These are phyloP conservation scores for Neurospora terricola DNA, from an alignment of 495 filamentous ascomycete genomes.

Conservation along the genomic window DNA sequence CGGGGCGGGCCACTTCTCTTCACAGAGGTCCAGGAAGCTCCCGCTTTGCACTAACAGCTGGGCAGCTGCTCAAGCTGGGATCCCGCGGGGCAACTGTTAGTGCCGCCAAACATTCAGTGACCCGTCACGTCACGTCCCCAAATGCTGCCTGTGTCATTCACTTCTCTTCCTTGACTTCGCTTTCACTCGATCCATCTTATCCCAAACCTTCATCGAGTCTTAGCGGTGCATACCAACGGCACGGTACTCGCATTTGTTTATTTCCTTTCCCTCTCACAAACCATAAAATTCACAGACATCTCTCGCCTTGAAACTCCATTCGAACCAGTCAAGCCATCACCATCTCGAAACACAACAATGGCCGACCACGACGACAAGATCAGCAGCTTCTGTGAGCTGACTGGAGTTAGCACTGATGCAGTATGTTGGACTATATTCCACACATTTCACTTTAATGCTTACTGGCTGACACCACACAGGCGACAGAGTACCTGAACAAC, in stretches of 20 bases:
- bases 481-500: constrained; percentile 56
- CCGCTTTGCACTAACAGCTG: neutral
- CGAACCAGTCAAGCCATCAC: neutral
- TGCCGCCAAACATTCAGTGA: neutral
- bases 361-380: constrained; percentile 59
- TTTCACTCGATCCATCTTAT: neutral
- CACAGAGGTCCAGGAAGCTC: neutral
- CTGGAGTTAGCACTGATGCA: constrained; percentile 50
- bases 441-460: neutral
- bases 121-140: neutral
- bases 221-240: neutral
- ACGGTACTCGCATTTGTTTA: neutral
- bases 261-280: neutral
- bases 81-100: neutral
- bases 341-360: constrained; percentile 19
- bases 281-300: neutral
- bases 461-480: constrained; percentile 37
- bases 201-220: neutral
- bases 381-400: constrained; percentile 63
- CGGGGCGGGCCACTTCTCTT: neutral
- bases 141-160: neutral
- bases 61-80: neutral
- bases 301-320: neutral
- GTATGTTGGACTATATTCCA: constrained; percentile 36
- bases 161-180: neutral